Conservation (phyloP, 73 alveolate species). For the Paraurostyla sp. region DNA sequence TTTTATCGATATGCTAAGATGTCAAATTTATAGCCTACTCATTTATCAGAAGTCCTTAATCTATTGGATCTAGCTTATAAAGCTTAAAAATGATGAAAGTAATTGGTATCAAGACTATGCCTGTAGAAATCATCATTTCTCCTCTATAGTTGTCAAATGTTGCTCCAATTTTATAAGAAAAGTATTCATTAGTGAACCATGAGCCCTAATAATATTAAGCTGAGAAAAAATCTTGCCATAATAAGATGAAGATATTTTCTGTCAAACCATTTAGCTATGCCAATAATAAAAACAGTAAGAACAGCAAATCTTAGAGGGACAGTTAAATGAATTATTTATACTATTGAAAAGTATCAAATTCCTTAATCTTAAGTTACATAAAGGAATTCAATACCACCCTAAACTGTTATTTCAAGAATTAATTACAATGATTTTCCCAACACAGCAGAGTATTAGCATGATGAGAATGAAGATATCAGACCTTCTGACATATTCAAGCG, state of each 20-base stretch:
- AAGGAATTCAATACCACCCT: background rate
- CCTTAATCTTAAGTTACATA: background rate
- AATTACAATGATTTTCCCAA: slow-evolving; percentile 12
- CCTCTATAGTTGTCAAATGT: background rate
- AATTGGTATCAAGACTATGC: background rate
- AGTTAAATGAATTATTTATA: background rate
- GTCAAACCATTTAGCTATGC: slow-evolving; percentile 23
- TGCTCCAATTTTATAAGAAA: background rate
- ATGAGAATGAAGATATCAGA: background rate
- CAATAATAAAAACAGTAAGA: background rate
- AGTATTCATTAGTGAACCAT: slow-evolving; percentile 36
- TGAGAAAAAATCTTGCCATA: background rate
- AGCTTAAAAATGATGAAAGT: background rate
- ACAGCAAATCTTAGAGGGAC: background rate
- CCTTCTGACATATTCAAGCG: background rate
- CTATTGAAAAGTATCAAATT: background rate
- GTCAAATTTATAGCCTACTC: slow-evolving; percentile 28
- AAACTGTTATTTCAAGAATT: background rate
- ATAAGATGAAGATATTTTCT: background rate
- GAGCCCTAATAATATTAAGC: background rate
- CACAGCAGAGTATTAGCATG: background rate
- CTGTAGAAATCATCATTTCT: background rate
- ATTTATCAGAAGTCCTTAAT: background rate
- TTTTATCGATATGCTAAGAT: background rate
- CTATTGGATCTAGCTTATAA: slow-evolving; percentile 21